These are phyloP conservation scores for Aspergillus conjunctus DNA, from an alignment of 495 filamentous ascomycete genomes.

Conservation along the genomic window DNA sequence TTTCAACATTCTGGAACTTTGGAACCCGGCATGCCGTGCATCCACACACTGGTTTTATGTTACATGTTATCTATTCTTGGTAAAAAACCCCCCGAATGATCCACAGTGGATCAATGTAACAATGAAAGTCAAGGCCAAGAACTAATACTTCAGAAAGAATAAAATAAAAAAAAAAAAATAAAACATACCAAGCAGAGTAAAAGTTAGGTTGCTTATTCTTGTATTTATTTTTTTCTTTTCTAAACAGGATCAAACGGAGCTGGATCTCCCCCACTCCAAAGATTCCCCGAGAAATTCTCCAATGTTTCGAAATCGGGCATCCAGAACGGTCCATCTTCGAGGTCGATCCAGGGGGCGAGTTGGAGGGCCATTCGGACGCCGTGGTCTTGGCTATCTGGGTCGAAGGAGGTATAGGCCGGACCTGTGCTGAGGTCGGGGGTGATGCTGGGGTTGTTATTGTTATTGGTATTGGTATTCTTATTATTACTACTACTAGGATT, in stretches of 20 bases:
- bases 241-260: conserved; percentile 41
- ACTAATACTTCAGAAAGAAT: too few species aligned
- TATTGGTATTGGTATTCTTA: background rate
- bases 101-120: too few species aligned
- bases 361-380: conserved; percentile 50
- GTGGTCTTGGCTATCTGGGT: conserved; percentile 32
- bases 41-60: too few species aligned
- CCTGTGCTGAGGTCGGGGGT: background rate
- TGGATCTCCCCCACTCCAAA: conserved; percentile 39
- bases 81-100: too few species aligned
- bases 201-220: too few species aligned
- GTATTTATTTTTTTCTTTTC: background rate
- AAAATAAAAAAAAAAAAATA: too few species aligned
- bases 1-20: too few species aligned
- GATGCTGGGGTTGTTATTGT: conserved; percentile 13
- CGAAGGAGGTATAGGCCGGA: background rate
- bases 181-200: too few species aligned
- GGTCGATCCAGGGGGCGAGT: conserved; percentile 51
- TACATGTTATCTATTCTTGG: too few species aligned
- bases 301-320: conserved; percentile 52
- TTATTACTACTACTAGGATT: background rate
- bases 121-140: too few species aligned
- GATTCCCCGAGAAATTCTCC: conserved; percentile 41
- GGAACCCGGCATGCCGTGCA: too few species aligned
- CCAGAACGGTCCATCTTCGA: conserved; percentile 45